Conservation (phyloP, 2,329 filamentous ascomycete genomes). For the Aspergillus versicolor region DNA sequence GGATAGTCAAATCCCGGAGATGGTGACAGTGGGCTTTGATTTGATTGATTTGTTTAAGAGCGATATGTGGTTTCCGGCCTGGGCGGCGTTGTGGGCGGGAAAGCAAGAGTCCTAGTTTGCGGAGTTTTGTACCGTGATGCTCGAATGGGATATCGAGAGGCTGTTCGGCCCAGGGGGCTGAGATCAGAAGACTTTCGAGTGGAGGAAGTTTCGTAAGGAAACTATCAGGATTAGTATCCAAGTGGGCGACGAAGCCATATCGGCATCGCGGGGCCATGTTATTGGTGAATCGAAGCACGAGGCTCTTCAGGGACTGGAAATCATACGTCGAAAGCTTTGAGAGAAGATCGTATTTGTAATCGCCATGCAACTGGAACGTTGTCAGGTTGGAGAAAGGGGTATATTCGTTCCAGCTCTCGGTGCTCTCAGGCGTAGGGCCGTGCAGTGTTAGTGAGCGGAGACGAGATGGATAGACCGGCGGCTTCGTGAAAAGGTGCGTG, state of each 20-base stretch:
- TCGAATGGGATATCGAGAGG: background rate
- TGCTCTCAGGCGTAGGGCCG: background rate
- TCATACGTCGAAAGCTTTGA: background rate
- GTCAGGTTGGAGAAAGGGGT: conserved; percentile 3
- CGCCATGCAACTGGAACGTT: background rate
- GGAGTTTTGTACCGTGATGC: conserved; percentile 1
- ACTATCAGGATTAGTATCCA: conserved; percentile 1
- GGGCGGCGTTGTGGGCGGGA: background rate
- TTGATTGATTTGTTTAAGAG: background rate
- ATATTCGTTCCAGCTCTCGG: background rate
- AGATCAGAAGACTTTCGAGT: conserved; percentile 2
- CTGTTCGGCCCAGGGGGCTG: background rate
- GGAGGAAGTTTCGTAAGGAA: conserved; percentile 1
- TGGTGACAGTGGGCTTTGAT: background rate
- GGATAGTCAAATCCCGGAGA: background rate
- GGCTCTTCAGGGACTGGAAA: background rate
- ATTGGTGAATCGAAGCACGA: background rate
- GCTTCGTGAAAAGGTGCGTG: background rate
- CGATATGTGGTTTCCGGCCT: background rate
- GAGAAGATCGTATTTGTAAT: conserved; percentile 2
- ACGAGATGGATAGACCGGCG: background rate
- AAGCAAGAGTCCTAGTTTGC: background rate
- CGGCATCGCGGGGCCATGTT: conserved; percentile 1
- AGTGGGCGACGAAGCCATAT: background rate
- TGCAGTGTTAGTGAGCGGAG: background rate